Percentiles rank a stretch among this genome's conserved stretches.
These are phyloP conservation scores for Candida smagusa DNA, from an alignment of 1,139 yeast species.

Conservation along the genomic window DNA sequence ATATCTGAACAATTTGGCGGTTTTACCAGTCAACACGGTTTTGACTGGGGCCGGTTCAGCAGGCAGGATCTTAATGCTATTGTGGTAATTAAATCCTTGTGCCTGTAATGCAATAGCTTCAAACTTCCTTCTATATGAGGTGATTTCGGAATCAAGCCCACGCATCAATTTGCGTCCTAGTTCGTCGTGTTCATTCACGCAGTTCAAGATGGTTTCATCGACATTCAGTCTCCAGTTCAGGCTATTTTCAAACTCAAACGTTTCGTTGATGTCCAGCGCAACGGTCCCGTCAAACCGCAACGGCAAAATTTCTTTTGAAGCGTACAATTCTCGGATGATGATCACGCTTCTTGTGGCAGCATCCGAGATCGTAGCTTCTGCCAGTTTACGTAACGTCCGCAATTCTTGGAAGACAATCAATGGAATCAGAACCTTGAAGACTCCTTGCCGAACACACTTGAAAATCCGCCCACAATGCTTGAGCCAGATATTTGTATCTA, in stretches of 20 bases:
- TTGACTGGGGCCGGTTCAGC: conserved; percentile 4
- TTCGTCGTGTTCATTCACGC: conserved; percentile 48
- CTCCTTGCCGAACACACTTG: conserved; percentile 61
- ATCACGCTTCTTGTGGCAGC: conserved; percentile 80
- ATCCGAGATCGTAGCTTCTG: conserved; percentile 73
- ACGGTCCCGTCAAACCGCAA: conserved; percentile 55
- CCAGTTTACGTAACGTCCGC: conserved; percentile 67
- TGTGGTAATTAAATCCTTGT: conserved; percentile 4
- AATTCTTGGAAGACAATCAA: conserved; percentile 76
- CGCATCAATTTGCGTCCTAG: conserved; percentile 36
- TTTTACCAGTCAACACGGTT: conserved; percentile 26
- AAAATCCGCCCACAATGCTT: conserved; percentile 75
- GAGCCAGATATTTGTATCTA: conserved; percentile 79
- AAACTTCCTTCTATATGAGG: conserved; percentile 3
- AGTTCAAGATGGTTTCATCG: conserved; percentile 56
- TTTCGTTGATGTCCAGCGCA: conserved; percentile 54
- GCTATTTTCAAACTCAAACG: conserved; percentile 60
- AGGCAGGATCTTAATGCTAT: conserved; percentile 7
- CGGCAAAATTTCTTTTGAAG: conserved; percentile 50
- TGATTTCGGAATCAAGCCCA: conserved; percentile 28
- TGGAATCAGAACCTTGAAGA: conserved; percentile 61
- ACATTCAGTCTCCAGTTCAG: conserved; percentile 62
- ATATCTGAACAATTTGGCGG: conserved; percentile 47
- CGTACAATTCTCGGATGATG: conserved; percentile 63
- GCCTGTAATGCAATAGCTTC: conserved; percentile 2